A percentile compares a stretch with the other conserved stretches of the same genome.
phyloP scores from a whole-genome alignment of 169 alveolate species.

The Eimeria praecox region DNA sequence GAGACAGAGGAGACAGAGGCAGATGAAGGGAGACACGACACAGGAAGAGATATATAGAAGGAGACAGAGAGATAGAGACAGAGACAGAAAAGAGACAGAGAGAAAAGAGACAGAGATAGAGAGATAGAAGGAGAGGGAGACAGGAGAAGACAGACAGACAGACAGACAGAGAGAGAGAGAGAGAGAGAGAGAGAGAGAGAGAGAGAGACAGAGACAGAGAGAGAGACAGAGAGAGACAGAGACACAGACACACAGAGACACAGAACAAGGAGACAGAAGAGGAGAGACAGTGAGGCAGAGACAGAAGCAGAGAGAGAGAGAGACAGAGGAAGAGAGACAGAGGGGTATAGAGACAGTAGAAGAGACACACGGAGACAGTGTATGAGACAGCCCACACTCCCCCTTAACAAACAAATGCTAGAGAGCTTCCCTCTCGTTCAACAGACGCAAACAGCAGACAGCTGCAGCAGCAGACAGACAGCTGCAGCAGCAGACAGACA shows the following conservation, averaged over 20 bases:
- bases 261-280: too few species aligned
- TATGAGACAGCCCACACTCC: too few species aligned
- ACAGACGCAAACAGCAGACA: too few species aligned
- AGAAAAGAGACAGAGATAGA: background rate
- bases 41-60: too few species aligned
- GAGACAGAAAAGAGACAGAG: background rate
- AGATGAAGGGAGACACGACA: too few species aligned
- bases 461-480: background rate
- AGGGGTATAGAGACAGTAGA: background rate
- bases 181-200: too few species aligned
- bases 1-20: too few species aligned
- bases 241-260: background rate
- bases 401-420: too few species aligned
- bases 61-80: too few species aligned
- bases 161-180: background rate
- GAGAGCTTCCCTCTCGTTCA: too few species aligned
- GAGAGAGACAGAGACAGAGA: background rate
- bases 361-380: background rate
- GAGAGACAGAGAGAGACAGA: background rate
- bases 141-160: background rate
- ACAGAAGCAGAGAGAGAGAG: too few species aligned
- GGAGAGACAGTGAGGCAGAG: background rate
- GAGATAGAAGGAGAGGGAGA: background rate
- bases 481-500: background rate
- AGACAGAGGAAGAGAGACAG: too few species aligned